These are phyloP conservation scores for Globisporangium yorkense DNA, from an alignment of 352 stramenopile species.

Conservation along the genomic window DNA sequence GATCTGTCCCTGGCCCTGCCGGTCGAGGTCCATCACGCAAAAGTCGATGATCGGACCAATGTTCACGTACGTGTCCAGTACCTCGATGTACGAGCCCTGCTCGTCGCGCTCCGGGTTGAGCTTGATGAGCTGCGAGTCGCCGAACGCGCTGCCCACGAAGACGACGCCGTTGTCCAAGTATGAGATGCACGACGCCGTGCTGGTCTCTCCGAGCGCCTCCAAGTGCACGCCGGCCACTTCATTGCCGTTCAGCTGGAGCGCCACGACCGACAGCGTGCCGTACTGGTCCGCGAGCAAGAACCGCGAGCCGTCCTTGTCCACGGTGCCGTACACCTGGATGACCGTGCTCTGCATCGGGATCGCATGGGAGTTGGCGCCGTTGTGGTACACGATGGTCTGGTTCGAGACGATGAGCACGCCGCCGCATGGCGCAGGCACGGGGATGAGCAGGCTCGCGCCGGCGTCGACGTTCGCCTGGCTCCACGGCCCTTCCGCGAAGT, in stretches of 20 bases:
- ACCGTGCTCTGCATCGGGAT: slow-evolving; percentile 90
- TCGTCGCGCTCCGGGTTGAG: slow-evolving; percentile 79
- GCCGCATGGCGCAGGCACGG: slow-evolving; percentile 73
- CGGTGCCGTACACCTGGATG: slow-evolving; percentile 85
- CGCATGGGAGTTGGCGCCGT: slow-evolving; percentile 81
- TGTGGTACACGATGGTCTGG: slow-evolving; percentile 91
- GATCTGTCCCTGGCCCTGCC: slow-evolving; percentile 92
- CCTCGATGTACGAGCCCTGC: slow-evolving; percentile 85
- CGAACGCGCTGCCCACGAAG: slow-evolving; percentile 93
- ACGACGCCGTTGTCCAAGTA: slow-evolving; percentile 95
- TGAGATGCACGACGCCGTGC: slow-evolving; percentile 84
- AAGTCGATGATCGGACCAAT: slow-evolving; percentile 99
- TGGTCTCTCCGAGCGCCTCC: slow-evolving; percentile 93
- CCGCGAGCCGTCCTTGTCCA: slow-evolving; percentile 85
- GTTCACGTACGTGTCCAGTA: slow-evolving; percentile 97
- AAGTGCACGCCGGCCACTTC: slow-evolving; percentile 84
- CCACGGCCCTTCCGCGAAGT: slow-evolving; percentile 87
- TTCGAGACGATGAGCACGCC: slow-evolving; percentile 90
- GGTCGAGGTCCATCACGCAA: slow-evolving; percentile 94
- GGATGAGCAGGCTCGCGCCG: slow-evolving; percentile 84
- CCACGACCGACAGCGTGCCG: slow-evolving; percentile 85
- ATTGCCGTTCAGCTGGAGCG: slow-evolving; percentile 67
- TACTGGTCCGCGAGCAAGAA: slow-evolving; percentile 90
- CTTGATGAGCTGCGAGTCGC: slow-evolving; percentile 95
- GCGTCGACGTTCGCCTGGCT: slow-evolving; percentile 87